Percentiles rank a stretch among this genome's conserved stretches.
Conservation (phyloP, 176 grass and related monocot genomes). For the Pontederia crassipes region DNA sequence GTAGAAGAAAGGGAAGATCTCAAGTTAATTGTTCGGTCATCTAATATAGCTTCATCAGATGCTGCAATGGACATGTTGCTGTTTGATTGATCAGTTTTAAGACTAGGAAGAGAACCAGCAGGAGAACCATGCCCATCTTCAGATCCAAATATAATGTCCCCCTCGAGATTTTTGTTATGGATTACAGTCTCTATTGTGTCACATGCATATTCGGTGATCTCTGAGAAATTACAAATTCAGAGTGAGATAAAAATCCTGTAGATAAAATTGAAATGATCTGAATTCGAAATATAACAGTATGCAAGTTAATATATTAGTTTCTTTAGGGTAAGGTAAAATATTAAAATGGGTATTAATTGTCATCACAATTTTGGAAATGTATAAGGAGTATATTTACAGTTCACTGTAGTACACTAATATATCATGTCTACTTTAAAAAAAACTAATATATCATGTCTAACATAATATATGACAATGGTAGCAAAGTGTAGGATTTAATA, state of each 20-base stretch:
- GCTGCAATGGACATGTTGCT: constrained; percentile 13
- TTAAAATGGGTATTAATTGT: too few species aligned
- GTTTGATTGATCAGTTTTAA: constrained; percentile 40
- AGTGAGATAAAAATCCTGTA: constrained; percentile 6
- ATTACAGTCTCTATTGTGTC: constrained; percentile 42
- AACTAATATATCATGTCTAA: too few species aligned
- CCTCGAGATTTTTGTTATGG: constrained; percentile 51
- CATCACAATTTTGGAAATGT: too few species aligned
- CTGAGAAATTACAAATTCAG: constrained; percentile 35
- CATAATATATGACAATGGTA: too few species aligned
- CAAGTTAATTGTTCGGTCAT: constrained; percentile 38
- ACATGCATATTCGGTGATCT: constrained; percentile 28
- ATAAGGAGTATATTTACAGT: too few species aligned
- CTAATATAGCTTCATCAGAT: constrained; percentile 49
- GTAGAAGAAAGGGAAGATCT: constrained; percentile 49
- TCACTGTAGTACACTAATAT: too few species aligned
- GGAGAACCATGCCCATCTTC: constrained; percentile 73
- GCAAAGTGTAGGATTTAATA: too few species aligned
- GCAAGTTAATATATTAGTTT: too few species aligned
- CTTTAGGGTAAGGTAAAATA: too few species aligned
- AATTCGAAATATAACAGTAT: too few species aligned
- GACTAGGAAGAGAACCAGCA: constrained; percentile 39
- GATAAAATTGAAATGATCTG: too few species aligned
- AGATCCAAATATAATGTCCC: constrained; percentile 52
- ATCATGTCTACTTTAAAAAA: too few species aligned